These are phyloP conservation scores for Verticillium klebahnii DNA, from an alignment of 2,329 filamentous ascomycete species.

Conservation along the genomic window DNA sequence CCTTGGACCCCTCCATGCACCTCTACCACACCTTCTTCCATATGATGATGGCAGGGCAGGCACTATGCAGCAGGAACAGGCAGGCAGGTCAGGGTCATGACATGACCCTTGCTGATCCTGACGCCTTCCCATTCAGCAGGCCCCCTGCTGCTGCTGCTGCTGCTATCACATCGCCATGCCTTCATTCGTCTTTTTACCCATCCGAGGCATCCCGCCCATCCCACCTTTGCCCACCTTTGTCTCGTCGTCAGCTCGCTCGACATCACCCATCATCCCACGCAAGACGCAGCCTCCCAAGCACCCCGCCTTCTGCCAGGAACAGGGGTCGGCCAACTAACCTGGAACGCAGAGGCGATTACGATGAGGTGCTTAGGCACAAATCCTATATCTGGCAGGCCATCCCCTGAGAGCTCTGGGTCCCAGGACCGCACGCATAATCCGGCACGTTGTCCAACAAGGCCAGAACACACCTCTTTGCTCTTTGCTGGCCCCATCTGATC, in stretches of 20 bases:
- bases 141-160: background rate
- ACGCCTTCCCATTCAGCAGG: background rate
- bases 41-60: background rate
- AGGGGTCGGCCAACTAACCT: background rate
- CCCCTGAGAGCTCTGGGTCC: background rate
- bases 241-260: background rate
- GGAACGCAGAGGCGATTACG: background rate
- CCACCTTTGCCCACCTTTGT: background rate
- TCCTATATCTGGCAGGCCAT: background rate
- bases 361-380: background rate
- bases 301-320: constrained; percentile 3
- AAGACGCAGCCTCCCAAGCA: constrained; percentile 1
- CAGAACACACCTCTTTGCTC: background rate
- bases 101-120: background rate
- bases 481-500: background rate
- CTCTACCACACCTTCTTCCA: background rate
- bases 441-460: background rate
- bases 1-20: background rate
- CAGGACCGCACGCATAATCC: background rate
- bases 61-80: background rate
- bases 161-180: background rate
- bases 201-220: background rate
- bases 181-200: background rate
- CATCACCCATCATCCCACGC: background rate
- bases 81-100: background rate